Conservation (phyloP, 345 rosid genomes). For the Eucalyptus melliodora region DNA sequence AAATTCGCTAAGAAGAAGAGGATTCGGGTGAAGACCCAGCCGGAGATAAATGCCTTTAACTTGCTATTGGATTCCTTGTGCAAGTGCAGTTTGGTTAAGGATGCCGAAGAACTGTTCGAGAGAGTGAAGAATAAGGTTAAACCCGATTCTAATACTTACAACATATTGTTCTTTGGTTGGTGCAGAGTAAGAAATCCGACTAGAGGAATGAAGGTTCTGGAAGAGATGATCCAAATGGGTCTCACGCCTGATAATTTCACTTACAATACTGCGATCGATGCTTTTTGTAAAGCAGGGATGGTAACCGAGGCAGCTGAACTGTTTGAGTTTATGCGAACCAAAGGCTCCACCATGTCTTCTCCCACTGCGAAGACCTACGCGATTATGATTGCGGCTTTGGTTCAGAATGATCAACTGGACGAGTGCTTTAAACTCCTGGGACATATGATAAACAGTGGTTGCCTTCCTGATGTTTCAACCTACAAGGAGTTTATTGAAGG, state of each 20-base stretch:
- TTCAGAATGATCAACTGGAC: slow-evolving; percentile 39
- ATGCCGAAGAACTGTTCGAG: slow-evolving; percentile 47
- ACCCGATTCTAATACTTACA: slow-evolving; percentile 58
- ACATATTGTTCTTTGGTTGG: slow-evolving; percentile 83
- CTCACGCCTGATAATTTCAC: slow-evolving; percentile 75
- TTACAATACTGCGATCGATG: slow-evolving; percentile 68
- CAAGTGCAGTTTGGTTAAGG: slow-evolving; percentile 67
- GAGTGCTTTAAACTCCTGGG: slow-evolving; percentile 61
- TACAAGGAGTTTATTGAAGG: slow-evolving; percentile 77
- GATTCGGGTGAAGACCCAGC: slow-evolving; percentile 81
- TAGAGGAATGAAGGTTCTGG: slow-evolving; percentile 57
- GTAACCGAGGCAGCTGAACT: slow-evolving; percentile 64
- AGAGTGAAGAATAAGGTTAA: slow-evolving; percentile 46
- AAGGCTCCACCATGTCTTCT: slow-evolving; percentile 72
- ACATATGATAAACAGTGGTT: slow-evolving; percentile 67
- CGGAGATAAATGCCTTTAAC: slow-evolving; percentile 78
- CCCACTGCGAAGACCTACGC: slow-evolving; percentile 85
- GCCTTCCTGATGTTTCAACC: slow-evolving; percentile 90
- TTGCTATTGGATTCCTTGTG: slow-evolving; percentile 79
- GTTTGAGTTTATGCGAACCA: slow-evolving; percentile 72
- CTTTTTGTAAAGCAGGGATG: slow-evolving; percentile 78
- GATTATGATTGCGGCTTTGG: slow-evolving; percentile 58
- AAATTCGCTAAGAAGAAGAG: slow-evolving; percentile 81
- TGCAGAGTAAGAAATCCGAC: slow-evolving; percentile 76
- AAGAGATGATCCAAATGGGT: slow-evolving; percentile 80